Evolutionary conservation across 208 protist genomes (phyloP).

Genomic region (Zelonia costaricensis): DNA sequence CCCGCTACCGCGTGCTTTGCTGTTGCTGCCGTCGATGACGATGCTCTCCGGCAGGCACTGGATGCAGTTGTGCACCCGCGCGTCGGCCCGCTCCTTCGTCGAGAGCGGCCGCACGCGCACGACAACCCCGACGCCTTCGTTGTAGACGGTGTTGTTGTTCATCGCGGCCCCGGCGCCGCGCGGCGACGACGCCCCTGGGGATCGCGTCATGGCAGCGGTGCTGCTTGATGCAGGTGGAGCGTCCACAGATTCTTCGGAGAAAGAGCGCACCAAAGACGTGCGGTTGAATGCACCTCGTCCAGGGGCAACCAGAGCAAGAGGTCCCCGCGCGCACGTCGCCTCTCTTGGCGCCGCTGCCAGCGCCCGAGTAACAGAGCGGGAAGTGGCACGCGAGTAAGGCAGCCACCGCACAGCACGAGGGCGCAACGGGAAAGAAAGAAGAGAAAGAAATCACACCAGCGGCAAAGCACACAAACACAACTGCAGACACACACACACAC

Average conservation of each 20-base stretch:
- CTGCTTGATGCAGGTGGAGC: no score
- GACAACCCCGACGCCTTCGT: constrained; percentile 53
- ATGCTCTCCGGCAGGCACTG: constrained; percentile 68
- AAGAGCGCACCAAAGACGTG: no score
- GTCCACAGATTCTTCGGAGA: no score
- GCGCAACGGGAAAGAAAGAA: constrained; percentile 18
- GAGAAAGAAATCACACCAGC: constrained; percentile 13
- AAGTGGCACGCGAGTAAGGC: constrained; percentile 3
- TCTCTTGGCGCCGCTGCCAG: no score
- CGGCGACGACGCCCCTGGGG: no score
- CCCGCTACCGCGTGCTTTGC: not conserved
- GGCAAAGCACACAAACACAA: constrained; percentile 2
- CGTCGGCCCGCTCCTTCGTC: constrained; percentile 63
- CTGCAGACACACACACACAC: constrained; percentile 5
- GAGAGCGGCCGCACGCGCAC: constrained; percentile 77
- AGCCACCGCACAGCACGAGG: constrained; percentile 8
- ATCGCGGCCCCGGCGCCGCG: not conserved
- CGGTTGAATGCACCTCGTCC: constrained; percentile 1
- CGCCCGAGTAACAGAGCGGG: no score
- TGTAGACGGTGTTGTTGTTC: not conserved
- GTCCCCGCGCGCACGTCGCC: no score
- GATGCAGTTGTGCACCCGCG: constrained; percentile 56
- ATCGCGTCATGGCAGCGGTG: no score
- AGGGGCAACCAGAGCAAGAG: constrained; percentile 4
- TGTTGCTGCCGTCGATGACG: constrained; percentile 40